phyloP scores from a whole-genome alignment of 768 basidiomycete genomes.

The Pulveroboletus frians region DNA sequence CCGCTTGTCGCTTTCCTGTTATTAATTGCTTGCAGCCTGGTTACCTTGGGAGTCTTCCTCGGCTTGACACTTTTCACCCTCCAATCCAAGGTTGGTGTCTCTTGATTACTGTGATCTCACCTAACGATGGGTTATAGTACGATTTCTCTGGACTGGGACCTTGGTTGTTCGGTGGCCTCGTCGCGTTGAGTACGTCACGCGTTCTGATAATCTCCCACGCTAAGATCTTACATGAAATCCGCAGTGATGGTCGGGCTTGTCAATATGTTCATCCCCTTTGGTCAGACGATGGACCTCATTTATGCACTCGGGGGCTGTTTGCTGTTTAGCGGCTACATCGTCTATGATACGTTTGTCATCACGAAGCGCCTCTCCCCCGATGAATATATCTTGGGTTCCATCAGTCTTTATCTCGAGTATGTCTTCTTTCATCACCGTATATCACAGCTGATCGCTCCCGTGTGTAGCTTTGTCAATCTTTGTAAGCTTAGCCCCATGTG shows the following conservation, averaged over 20 bases:
- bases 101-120: not conserved
- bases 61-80: conserved; percentile 93
- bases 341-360: conserved; percentile 89
- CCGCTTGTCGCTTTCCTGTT: not conserved
- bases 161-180: conserved; percentile 80
- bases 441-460: conserved; percentile 13
- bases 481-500: conserved; percentile 46
- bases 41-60: conserved; percentile 89
- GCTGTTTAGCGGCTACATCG: conserved; percentile 84
- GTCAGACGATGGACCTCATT: conserved; percentile 72
- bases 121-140: conserved; percentile 46
- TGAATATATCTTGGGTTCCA: conserved; percentile 86
- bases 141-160: conserved; percentile 93
- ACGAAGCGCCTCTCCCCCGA: conserved; percentile 86
- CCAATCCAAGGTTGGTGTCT: conserved; percentile 71
- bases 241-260: conserved; percentile 78
- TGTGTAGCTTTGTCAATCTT: conserved; percentile 73
- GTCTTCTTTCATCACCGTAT: conserved; percentile 26
- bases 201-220: not conserved
- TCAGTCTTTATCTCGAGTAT: conserved; percentile 92
- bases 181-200: conserved; percentile 60
- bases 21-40: conserved; percentile 45
- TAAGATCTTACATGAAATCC: conserved; percentile 1
- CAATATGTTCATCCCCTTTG: conserved; percentile 83
- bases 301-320: conserved; percentile 75